Evolutionary conservation across 1,284 basidiomycete species (phyloP), one percentile per base, ranked within the genome.

Genomic region (Tranzscheliella williamsii): DNA sequence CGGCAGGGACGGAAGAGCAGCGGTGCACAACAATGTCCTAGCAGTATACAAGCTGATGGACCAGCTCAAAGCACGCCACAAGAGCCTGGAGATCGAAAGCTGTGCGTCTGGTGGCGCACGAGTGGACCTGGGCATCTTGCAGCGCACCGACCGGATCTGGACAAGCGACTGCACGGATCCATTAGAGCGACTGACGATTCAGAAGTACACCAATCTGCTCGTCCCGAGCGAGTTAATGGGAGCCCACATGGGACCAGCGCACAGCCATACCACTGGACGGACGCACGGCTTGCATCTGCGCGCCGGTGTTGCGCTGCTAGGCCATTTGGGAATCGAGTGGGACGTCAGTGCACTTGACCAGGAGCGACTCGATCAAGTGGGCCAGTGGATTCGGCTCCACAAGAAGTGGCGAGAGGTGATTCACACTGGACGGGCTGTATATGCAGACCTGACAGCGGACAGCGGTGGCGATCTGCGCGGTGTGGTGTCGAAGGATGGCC

Each of bases 61-160:
- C 18, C 17, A 41, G 15, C 37, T 44, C 4, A 44, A 44, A 21
- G 9, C 12, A 16, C 16, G 17, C 11, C 42, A 44, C 23, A 38
- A 36, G 13, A 37, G 33, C 4, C 31, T 44, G n/a, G 42, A 44
- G 31, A 44, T 44, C 37, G 42, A 44, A 21, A 44, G 42, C 16
- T 44, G 42, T 15, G 42, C 42, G 13, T 44, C 42, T 9, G 42
- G 42, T 5, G 42, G 42, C 15, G 42, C 42, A n/a, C 9, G 42
- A n/a, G 42, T 44, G 4, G 42, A 44, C 31, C 21, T 44, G 4
- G 42, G 42, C 18, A 44, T 44, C 7, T 42, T 44, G 12, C 16
- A 42, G 15, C 37, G 31, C 13, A 44, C 42, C 20, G 39, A 42
- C 20, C 24, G 39, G 11, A 42, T 42, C 33, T 42, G 39, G 39